Conservation (phyloP, 129 eudicot species). For the Centella asiatica region DNA sequence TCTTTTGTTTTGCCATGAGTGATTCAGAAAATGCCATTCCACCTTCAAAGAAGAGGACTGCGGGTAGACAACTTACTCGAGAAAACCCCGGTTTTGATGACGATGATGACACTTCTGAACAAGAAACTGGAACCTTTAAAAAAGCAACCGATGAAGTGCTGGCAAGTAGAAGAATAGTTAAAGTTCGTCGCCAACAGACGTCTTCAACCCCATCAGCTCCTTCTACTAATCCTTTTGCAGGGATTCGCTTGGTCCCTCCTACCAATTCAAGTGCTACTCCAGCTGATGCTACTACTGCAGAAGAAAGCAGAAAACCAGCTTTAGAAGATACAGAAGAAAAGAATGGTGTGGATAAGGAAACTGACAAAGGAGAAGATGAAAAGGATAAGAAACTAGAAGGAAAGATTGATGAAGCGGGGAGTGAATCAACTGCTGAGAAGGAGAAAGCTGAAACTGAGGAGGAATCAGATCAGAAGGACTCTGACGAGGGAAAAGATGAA, state of each 20-base stretch:
- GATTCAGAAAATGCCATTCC: constrained; percentile 54
- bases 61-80: constrained; percentile 58
- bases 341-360: neutral
- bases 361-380: neutral
- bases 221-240: constrained; percentile 82
- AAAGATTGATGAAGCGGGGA: constrained; percentile 2
- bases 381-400: neutral
- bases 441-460: neutral
- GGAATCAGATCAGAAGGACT: too few relatives aligned
- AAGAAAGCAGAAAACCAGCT: neutral
- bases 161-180: constrained; percentile 70
- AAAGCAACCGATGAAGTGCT: constrained; percentile 79
- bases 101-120: constrained; percentile 53
- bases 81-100: constrained; percentile 62
- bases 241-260: constrained; percentile 53
- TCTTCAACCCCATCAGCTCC: constrained; percentile 44
- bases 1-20: constrained; percentile 37
- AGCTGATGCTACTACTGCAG: constrained; percentile 2
- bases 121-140: constrained; percentile 62
- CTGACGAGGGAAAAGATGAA: neutral
- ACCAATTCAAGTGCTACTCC: constrained; percentile 17
- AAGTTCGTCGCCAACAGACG: constrained; percentile 65
- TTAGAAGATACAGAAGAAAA: neutral
- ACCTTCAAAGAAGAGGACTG: constrained; percentile 78
- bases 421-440: constrained; percentile 13